Conservation (phyloP, 768 basidiomycete genomes). For the Hygrophorus pudorinus region DNA sequence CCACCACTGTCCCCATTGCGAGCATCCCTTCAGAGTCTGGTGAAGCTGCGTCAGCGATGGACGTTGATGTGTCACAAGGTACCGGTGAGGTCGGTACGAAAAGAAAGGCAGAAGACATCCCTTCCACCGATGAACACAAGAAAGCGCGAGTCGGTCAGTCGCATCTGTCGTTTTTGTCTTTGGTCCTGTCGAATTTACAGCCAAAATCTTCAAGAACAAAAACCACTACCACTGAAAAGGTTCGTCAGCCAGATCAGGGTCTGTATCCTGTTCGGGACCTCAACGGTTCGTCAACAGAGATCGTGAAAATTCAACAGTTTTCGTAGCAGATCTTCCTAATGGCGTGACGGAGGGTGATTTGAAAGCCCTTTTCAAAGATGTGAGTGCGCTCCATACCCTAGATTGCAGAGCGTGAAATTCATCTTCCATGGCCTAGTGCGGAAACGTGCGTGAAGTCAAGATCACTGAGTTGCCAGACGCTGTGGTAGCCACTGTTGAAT, state of each 20-base stretch:
- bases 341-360: constrained; percentile 57
- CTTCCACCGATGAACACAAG: constrained; percentile 31
- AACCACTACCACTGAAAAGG: constrained; percentile 49
- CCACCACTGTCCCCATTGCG: constrained; percentile 22
- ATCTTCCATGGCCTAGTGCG: constrained; percentile 55
- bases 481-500: constrained; percentile 83
- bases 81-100: constrained; percentile 37
- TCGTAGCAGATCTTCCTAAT: constrained; percentile 62
- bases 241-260: constrained; percentile 13
- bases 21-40: constrained; percentile 15
- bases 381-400: constrained; percentile 22
- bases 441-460: constrained; percentile 76
- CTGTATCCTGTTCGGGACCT: background rate
- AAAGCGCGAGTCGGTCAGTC: constrained; percentile 50
- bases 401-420: no score
- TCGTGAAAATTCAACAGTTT: constrained; percentile 89
- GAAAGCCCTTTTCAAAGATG: constrained; percentile 75
- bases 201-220: constrained; percentile 26
- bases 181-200: background rate
- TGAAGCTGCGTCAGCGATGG: constrained; percentile 16
- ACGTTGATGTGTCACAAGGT: constrained; percentile 17
- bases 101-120: constrained; percentile 51
- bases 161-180: background rate
- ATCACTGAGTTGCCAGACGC: constrained; percentile 49
- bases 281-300: constrained; percentile 43